Base-by-base conservation (phyloP, 1,284 basidiomycete genomes). In the Pseudozyma flocculosa region DNA sequence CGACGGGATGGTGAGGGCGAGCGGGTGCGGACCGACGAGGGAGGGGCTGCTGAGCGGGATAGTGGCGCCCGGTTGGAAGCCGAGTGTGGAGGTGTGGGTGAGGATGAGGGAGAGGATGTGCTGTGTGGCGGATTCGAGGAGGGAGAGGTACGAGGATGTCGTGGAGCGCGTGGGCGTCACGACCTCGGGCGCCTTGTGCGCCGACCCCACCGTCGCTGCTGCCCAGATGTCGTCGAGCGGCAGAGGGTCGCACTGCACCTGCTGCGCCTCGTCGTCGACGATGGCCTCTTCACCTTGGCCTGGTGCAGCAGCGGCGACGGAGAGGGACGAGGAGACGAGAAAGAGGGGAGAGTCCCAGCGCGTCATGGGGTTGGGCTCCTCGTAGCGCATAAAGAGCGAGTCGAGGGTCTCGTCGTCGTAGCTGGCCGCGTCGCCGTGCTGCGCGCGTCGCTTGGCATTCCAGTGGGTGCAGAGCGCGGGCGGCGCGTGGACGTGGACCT, bases 281-380 rank as follows among this genome's bases (percentile, higher is more conserved):
- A n/a, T n/a, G n/a, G n/a, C n/a, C n/a, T n/a, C n/a, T n/a, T n/a
- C n/a, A n/a, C n/a, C n/a, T n/a, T n/a, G n/a, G n/a, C n/a, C n/a
- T n/a, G n/a, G n/a, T n/a, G n/a, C n/a, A n/a, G n/a, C n/a, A n/a
- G n/a, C n/a, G n/a, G n/a, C n/a, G n/a, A n/a, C n/a, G n/a, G n/a
- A 90, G 80, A 22, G 84, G 82, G n/a, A 61, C 62, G 29, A 63
- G 13, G 86, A 80, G 0, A 96, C 80, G 2, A 89, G 90, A 77
- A 96, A 89, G 29, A 97, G 83, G 0, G 94, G 94, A 0, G 92
- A 88, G 79, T 98, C 94, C 94, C 94, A 98, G 40, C 93, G 85
- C 13, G 90, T 91, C 87, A 94, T 94, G 0, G 92, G 92, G 0
- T 89, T 92, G 0, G 94, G 94, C 78, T 97, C 94, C 81, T 98